Percentiles rank a stretch among this genome's conserved stretches.
phyloP scores from a whole-genome alignment of 257 asterid genomes.

The Penstemon newberryi region DNA sequence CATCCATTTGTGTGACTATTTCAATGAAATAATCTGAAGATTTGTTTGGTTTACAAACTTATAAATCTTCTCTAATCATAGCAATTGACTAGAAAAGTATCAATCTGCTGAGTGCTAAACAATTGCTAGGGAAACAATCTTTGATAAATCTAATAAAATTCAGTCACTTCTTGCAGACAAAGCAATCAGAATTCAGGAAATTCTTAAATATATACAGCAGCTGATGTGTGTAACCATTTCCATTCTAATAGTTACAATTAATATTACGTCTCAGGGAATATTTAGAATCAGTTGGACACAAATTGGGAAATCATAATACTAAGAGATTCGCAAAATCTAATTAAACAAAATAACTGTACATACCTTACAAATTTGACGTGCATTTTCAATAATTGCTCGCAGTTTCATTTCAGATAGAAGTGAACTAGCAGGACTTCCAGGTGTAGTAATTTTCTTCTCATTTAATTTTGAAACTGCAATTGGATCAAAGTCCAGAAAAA shows the following conservation, averaged over 20 bases:
- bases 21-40: background rate
- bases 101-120: background rate
- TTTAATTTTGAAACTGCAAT: conserved; percentile 77
- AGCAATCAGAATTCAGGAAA: no score
- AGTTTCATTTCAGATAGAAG: conserved; percentile 86
- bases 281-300: conserved; percentile 3
- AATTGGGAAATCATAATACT: background rate
- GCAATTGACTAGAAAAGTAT: background rate
- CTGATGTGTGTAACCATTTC: no score
- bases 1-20: background rate
- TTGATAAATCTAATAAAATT: no score
- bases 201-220: no score
- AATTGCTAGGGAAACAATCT: background rate
- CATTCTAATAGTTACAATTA: background rate
- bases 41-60: background rate
- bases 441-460: conserved; percentile 72
- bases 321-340: background rate
- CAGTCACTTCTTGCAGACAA: no score
- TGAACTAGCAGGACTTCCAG: conserved; percentile 77
- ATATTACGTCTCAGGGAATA: background rate
- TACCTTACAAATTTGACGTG: conserved; percentile 85
- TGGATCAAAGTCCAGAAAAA: conserved; percentile 83
- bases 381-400: conserved; percentile 85
- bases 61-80: background rate
- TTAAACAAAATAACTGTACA: conserved; percentile 18